A percentile compares a stretch with the other conserved stretches of the same genome.
Conservation (phyloP, 345 rosid genomes). For the Populus simonii region DNA sequence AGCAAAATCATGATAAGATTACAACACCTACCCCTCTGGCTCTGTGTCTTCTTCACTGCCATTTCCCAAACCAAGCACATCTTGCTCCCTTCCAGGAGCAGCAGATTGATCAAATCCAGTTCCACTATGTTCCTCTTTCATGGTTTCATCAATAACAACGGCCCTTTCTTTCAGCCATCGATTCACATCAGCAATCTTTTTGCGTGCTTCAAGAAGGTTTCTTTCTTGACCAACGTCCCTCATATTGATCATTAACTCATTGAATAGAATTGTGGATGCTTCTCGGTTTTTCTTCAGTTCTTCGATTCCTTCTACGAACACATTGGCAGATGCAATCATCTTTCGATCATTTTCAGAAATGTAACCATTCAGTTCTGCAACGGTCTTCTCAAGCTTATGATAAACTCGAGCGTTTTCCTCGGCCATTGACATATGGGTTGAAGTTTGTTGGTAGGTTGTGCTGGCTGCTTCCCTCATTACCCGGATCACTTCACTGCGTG, state of each 20-base stretch:
- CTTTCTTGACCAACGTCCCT: background rate
- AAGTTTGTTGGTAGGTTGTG: background rate
- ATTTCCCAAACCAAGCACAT: background rate
- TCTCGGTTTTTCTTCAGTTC: background rate
- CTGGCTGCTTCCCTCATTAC: background rate
- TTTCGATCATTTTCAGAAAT: background rate
- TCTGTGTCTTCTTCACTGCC: background rate
- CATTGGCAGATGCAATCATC: background rate
- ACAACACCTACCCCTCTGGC: background rate
- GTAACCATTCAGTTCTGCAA: background rate
- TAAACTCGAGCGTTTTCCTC: background rate
- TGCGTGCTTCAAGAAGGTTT: background rate
- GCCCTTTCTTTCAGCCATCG: background rate
- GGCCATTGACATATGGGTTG: background rate
- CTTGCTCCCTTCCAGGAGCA: background rate
- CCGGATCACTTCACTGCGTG: background rate
- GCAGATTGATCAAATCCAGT: background rate
- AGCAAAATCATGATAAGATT: background rate
- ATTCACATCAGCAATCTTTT: background rate
- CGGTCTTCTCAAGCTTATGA: background rate
- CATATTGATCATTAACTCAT: background rate
- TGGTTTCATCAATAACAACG: background rate
- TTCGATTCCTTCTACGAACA: background rate
- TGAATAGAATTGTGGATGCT: background rate
- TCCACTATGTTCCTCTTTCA: background rate